Percentiles rank a stretch among this genome's conserved stretches.
Conservation (phyloP, 2,329 filamentous ascomycete species). For the Penicillium sp. region DNA sequence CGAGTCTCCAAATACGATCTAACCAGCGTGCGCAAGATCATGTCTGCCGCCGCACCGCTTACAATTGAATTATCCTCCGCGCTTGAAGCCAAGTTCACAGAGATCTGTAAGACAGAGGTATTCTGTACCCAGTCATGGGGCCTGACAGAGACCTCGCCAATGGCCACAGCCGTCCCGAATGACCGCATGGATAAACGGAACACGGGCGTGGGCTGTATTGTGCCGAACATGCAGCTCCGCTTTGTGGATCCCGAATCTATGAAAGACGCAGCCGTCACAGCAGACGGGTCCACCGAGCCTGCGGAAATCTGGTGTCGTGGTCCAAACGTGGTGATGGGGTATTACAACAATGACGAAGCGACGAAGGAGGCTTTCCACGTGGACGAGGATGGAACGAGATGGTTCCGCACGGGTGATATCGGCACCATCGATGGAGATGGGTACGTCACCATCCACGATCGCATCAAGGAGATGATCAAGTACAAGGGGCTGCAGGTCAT, state of each 20-base stretch:
- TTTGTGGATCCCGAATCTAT: slow-evolving; percentile 22
- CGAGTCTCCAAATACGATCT: slow-evolving; percentile 19
- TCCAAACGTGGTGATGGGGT: slow-evolving; percentile 19
- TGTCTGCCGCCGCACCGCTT: slow-evolving; percentile 21
- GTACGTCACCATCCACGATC: slow-evolving; percentile 19
- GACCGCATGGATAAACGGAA: slow-evolving; percentile 20
- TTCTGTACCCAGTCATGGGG: slow-evolving; percentile 20
- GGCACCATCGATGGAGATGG: slow-evolving; percentile 19
- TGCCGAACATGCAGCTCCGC: slow-evolving; percentile 20
- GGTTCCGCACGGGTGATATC: slow-evolving; percentile 24
- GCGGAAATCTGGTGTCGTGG: slow-evolving; percentile 23
- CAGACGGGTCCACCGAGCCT: slow-evolving; percentile 14
- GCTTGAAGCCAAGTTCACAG: slow-evolving; percentile 16
- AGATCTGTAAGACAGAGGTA: slow-evolving; percentile 12
- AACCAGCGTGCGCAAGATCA: slow-evolving; percentile 15
- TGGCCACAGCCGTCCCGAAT: slow-evolving; percentile 18
- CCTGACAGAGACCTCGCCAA: slow-evolving; percentile 19
- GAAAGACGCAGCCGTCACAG: slow-evolving; percentile 10
- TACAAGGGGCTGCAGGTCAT: slow-evolving; percentile 24
- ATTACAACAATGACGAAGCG: slow-evolving; percentile 20
- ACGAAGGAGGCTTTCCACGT: slow-evolving; percentile 15
- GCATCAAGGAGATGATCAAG: slow-evolving; percentile 27
- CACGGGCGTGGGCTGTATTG: slow-evolving; percentile 16
- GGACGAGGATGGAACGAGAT: slow-evolving; percentile 16
- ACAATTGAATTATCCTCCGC: slow-evolving; percentile 15